phyloP scores from a whole-genome alignment of 148 eudicot species.

The Fagopyrum tataricum region DNA sequence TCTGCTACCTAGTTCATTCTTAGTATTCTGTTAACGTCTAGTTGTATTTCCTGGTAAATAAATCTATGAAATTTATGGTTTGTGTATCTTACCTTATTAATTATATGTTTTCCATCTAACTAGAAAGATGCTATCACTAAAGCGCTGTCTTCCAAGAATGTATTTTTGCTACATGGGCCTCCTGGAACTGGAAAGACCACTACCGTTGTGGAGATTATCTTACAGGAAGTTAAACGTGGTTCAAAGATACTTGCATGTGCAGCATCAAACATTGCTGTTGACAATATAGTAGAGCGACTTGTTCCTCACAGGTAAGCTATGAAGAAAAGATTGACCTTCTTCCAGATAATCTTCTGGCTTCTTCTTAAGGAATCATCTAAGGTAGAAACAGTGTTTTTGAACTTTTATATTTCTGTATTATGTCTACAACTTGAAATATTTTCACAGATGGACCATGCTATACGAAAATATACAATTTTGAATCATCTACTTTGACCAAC shows the following conservation, averaged over 20 bases:
- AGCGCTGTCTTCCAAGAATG: slow-evolving; percentile 80
- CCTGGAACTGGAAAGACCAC: slow-evolving; percentile 99
- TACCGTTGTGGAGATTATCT: slow-evolving; percentile 88
- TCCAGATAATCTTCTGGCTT: background rate
- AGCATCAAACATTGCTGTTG: slow-evolving; percentile 97
- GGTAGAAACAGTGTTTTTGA: background rate
- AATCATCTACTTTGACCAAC: background rate
- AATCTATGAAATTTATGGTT: background rate
- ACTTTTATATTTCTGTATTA: background rate
- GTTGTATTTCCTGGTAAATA: background rate
- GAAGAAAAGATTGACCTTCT: background rate
- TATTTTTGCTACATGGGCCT: slow-evolving; percentile 94
- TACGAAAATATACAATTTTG: background rate
- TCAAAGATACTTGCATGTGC: slow-evolving; percentile 99
- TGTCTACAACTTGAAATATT: background rate
- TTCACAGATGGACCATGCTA: background rate
- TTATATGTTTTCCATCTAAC: slow-evolving; percentile 13
- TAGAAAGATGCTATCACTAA: slow-evolving; percentile 88
- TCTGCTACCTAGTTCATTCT: background rate
- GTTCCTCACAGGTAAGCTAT: slow-evolving; percentile 65
- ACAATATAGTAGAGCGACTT: slow-evolving; percentile 93
- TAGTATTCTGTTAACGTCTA: background rate
- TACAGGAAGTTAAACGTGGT: slow-evolving; percentile 97
- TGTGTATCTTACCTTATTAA: background rate
- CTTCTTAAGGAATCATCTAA: background rate